Evolutionary conservation across 2,329 filamentous ascomycete genomes (phyloP), one percentile per base, ranked within the genome.

Genomic region (Scedosporium dehoogii): DNA sequence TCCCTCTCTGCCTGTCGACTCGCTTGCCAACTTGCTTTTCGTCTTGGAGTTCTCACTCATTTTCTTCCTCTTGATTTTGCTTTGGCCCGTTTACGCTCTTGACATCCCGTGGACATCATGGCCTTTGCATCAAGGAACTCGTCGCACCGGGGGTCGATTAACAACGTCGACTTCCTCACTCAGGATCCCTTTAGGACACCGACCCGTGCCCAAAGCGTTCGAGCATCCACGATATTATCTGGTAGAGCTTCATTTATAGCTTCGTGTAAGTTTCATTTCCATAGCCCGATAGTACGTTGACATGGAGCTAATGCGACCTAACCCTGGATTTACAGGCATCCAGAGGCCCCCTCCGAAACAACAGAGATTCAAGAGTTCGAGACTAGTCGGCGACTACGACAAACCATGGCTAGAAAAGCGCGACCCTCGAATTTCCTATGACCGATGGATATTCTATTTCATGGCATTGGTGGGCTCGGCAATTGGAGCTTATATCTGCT

Each of bases 391-490:
- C 25, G 68, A 70, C 14, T 74, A 75, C 64, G 72, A 74, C 59
- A 76, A 76, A 67, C 73, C 75, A 57, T 77, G 74, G 74, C 69
- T 76, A 1, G 63, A 66, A 4, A 71, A 74, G 53, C 69, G 70
- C 18, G 66, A 73, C 65, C 70, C 67, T 58, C 71, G 70, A 66
- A 74, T 68, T 42, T 67, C 69, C 38, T 72, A 70, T 69, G 73
- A 77, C 69, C 71, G 71, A 63, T 64, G 73, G 65, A 72, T 75
- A 62, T 67, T 76, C 42, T 66, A 69, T 56, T 63, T 56, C 57
- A 70, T 72, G 62, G 63, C 73, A 10, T 9, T 71, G 21, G 60
- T 76, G 38, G 75, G 76, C 3, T 33, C 29, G 9, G 56, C 21
- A 3, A 58, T 58, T 27, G 29, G 56, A 10, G 56, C 23, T 18